Conservation (phyloP, 2,329 filamentous ascomycete genomes). For the Fusarium sp. region DNA sequence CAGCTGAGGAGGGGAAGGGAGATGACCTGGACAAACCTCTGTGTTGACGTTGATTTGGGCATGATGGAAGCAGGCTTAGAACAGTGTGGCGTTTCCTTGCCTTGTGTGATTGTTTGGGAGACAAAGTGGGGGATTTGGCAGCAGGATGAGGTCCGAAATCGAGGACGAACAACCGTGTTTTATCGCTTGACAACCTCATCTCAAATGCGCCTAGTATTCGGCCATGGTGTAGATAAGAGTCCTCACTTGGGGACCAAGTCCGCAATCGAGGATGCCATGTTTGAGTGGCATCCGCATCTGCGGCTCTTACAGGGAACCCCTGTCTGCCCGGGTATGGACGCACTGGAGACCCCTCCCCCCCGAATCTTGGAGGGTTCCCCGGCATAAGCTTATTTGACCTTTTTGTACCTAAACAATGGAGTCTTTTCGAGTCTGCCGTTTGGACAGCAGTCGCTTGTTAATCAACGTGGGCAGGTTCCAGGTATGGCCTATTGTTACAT, state of each 20-base stretch:
- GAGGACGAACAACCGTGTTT: background rate
- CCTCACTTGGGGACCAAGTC: background rate
- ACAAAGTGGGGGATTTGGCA: background rate
- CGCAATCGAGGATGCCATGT: background rate
- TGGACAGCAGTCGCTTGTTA: too few species aligned
- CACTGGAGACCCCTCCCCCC: too few species aligned
- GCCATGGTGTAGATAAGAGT: background rate
- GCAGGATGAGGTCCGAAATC: background rate
- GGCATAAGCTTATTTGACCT: too few species aligned
- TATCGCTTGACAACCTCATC: background rate
- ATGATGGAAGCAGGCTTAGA: background rate
- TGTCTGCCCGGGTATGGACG: too few species aligned
- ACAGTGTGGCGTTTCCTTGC: background rate
- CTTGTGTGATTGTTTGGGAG: background rate
- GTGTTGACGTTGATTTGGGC: background rate
- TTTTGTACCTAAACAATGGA: too few species aligned
- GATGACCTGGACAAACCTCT: background rate
- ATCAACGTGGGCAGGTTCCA: too few species aligned
- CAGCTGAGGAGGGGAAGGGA: background rate
- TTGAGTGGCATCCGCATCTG: background rate
- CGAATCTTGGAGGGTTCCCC: too few species aligned
- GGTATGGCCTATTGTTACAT: too few species aligned
- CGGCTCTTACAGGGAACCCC: background rate
- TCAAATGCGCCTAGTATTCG: background rate
- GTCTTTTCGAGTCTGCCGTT: too few species aligned